Evolutionary conservation across 306 rosid genomes (phyloP).

Genomic region (cucumber (Cucumis sativus)): Cucumber_9930_V3 NC_026660.2:25787501-25788000

Average conservation of each 20-base stretch:
- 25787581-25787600: slow-evolving; percentile 46
- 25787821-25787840: slow-evolving; percentile 18
- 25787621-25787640: slow-evolving; percentile 27
- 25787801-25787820: background rate
- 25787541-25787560: background rate
- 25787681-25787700: slow-evolving; percentile 20
- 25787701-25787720: slow-evolving; percentile 34
- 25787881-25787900: background rate
- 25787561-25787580: background rate
- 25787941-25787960: slow-evolving; percentile 18
- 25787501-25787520: too few relatives aligned
- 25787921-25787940: slow-evolving; percentile 29
- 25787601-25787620: slow-evolving; percentile 24
- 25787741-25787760: background rate
- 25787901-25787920: background rate
- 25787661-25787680: slow-evolving; percentile 26
- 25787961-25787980: slow-evolving; percentile 18
- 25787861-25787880: background rate
- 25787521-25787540: too few relatives aligned
- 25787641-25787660: slow-evolving; percentile 26
- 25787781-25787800: slow-evolving; percentile 8
- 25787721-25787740: slow-evolving; percentile 28
- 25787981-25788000: slow-evolving; percentile 28
- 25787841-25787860: background rate
- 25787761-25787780: background rate